Evolutionary conservation across 2,329 filamentous ascomycete species (phyloP), one percentile per base, ranked within the genome.

Genomic region (Hymenoscyphus occultus): DNA sequence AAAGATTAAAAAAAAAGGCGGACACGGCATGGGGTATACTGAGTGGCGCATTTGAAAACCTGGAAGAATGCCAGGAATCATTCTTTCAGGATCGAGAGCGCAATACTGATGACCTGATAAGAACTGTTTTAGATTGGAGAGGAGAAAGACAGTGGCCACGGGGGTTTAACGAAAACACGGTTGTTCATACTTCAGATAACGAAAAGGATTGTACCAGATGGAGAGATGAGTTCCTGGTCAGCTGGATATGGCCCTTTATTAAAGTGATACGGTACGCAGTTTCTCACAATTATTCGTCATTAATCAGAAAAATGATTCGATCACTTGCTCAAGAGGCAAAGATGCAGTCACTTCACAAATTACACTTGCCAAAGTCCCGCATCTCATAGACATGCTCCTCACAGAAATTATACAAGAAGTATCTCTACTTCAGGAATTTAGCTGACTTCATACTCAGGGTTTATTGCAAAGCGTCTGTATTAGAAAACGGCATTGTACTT

Each of bases 161-260:
- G 31, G 58, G 54, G 28, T 56, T 67, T 54, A 61, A 66, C 45
- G 39, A 22, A 10, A 56, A 40, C n/a, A 54, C 42, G n/a, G 40
- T 56, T 62, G 14, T 58, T n/a, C 60, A 62, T 39, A 60, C 56
- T 22, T 60, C 59, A 22, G 56, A 58, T n/a, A 35, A 56, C 22
- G 61, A 19, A n/a, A 22, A 48, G 12, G 45, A 59, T 22, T 68
- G 64, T 51, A 32, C 39, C 14, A 10, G 10, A 14, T 56, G 39
- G 39, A 68, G 62, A 40, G 62, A 68, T 13, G 39, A 31, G 22
- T 66, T 62, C 48, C 57, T 64, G 42, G 35, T 57, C 3, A 45
- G 28, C 19, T 62, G 58, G 39, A 68, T 62, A 51, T 68, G 66
- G 64, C 66, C 66, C 48, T 64, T 68, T 54, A 62, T 68, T n/a